Conservation (phyloP, 2,329 filamentous ascomycete genomes). For the Fusarium napiforme region DNA sequence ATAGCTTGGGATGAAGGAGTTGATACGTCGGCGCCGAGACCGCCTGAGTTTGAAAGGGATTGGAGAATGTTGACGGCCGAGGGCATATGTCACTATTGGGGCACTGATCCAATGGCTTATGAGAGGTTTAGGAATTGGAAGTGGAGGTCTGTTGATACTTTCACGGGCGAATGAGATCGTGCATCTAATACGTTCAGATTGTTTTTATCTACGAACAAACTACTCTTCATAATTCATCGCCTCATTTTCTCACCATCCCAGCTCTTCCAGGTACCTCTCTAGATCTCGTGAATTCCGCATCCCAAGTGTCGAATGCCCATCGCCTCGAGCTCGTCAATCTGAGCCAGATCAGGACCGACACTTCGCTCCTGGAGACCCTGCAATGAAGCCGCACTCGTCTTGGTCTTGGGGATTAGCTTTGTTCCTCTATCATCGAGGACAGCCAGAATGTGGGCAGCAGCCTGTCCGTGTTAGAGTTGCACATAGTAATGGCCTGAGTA, state of each 20-base stretch:
- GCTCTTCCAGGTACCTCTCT: rapidly evolving
- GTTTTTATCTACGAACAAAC: no score
- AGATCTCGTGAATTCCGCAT: constrained; percentile 44
- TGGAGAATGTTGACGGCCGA: constrained; percentile 4
- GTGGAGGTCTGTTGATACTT: constrained; percentile 13
- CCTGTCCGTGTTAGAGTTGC: background rate
- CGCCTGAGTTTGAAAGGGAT: constrained; percentile 9
- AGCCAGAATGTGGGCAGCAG: constrained; percentile 60
- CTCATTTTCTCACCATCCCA: background rate
- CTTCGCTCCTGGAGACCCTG: constrained; percentile 24
- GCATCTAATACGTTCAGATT: background rate
- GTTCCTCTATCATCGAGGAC: constrained; percentile 40
- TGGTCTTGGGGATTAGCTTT: constrained; percentile 42
- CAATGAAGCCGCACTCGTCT: constrained; percentile 22
- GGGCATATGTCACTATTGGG: background rate
- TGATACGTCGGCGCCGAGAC: background rate
- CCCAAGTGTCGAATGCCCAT: constrained; percentile 51
- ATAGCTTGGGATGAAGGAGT: background rate
- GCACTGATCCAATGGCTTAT: background rate
- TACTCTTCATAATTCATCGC: background rate
- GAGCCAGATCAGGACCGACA: constrained; percentile 30
- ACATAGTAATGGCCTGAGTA: rapidly evolving
- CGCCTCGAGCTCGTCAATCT: constrained; percentile 49
- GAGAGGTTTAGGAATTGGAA: background rate
- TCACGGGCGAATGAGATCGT: background rate